Conservation (phyloP, 257 asterid species). For the Osmanthus fragrans region DNA sequence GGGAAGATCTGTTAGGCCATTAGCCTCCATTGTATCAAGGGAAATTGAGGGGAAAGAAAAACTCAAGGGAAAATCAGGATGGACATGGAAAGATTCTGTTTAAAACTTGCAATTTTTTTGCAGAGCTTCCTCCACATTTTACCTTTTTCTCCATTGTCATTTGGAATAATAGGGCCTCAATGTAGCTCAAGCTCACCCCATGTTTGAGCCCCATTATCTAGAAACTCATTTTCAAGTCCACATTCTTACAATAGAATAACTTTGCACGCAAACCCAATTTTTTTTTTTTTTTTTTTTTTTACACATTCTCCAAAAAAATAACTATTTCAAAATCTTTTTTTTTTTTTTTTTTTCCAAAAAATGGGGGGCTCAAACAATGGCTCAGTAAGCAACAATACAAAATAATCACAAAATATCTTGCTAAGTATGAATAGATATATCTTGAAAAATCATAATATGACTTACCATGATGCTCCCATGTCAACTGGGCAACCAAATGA, state of each 20-base stretch:
- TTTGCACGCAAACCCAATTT: too few species aligned
- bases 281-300: too few species aligned
- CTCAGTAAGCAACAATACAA: background rate
- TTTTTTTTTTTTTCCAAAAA: too few species aligned
- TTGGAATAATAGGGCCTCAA: background rate
- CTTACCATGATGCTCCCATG: constrained; percentile 99
- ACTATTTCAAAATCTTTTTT: too few species aligned
- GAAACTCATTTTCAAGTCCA: too few species aligned
- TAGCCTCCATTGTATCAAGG: background rate
- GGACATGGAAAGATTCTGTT: background rate
- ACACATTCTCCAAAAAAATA: too few species aligned
- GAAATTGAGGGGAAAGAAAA: background rate
- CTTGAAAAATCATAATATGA: constrained; percentile 10
- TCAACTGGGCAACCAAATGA: constrained; percentile 96
- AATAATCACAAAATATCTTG: constrained; percentile 7
- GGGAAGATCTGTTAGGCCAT: background rate
- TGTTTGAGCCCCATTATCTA: too few species aligned
- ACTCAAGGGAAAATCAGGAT: background rate
- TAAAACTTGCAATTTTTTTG: background rate
- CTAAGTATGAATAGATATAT: background rate
- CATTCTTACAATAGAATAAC: too few species aligned
- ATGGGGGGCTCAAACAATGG: too few species aligned
- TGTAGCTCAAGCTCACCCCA: background rate
- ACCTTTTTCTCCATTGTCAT: background rate
- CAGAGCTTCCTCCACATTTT: background rate